A percentile compares a stretch with the other conserved stretches of the same genome.
These are phyloP conservation scores for Obba rivulosa DNA, from an alignment of 768 basidiomycete genomes.

Conservation along the genomic window DNA sequence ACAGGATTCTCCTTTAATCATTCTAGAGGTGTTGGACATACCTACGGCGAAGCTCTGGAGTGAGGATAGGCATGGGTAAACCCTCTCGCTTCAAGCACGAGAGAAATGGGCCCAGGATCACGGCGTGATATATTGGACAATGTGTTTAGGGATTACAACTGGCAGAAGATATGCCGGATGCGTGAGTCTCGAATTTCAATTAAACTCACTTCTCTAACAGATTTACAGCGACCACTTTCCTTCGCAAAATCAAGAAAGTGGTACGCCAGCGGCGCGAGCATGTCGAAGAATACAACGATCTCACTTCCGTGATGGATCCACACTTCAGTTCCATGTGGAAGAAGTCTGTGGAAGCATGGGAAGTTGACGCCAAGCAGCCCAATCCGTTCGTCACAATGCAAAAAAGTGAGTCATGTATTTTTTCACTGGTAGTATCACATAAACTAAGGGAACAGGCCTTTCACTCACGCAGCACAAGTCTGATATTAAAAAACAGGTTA, in stretches of 20 bases:
- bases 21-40: conserved; percentile 20
- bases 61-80: conserved; percentile 31
- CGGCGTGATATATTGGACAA: conserved; percentile 32
- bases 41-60: conserved; percentile 35
- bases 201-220: neutral
- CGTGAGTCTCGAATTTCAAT: conserved; percentile 12
- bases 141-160: conserved; percentile 28
- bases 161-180: conserved; percentile 28
- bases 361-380: neutral
- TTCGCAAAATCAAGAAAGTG: neutral
- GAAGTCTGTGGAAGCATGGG: neutral
- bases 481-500: too few relatives aligned
- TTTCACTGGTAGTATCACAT: too few relatives aligned
- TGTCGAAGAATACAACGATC: neutral
- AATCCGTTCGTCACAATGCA: neutral
- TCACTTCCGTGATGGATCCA: neutral
- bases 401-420: neutral
- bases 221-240: neutral
- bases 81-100: conserved; percentile 22
- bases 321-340: neutral
- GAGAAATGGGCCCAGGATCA: conserved; percentile 32
- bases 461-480: too few relatives aligned
- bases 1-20: conserved; percentile 26
- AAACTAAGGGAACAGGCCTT: too few relatives aligned
- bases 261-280: neutral